These are phyloP conservation scores for Phytophthora citrophthora DNA, from an alignment of 352 stramenopile genomes.

Conservation along the genomic window DNA sequence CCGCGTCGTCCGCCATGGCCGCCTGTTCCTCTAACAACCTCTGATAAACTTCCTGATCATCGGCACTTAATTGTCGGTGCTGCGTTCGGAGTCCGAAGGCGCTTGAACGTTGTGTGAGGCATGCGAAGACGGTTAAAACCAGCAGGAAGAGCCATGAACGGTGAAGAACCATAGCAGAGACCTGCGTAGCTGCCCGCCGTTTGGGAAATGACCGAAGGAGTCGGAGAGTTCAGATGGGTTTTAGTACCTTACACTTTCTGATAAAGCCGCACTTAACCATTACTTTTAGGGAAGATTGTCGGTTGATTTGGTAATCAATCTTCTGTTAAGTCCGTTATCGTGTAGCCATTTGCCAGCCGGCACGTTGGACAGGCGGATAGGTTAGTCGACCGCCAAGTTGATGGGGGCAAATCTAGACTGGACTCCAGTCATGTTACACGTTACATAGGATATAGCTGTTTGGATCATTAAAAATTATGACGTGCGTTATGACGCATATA, in stretches of 20 bases:
- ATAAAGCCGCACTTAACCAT: slow-evolving; percentile 18
- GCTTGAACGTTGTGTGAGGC: not conserved
- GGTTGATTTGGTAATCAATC: not conserved
- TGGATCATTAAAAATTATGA: no score
- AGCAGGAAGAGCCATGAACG: slow-evolving; percentile 17
- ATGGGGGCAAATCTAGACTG: no score
- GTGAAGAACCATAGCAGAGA: slow-evolving; percentile 2
- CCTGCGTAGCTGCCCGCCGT: slow-evolving; percentile 5
- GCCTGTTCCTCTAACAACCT: slow-evolving; percentile 28
- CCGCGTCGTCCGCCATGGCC: slow-evolving; percentile 33
- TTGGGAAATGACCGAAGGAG: slow-evolving; percentile 18
- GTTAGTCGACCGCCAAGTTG: no score
- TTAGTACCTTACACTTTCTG: slow-evolving; percentile 3
- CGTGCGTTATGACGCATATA: no score
- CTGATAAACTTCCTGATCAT: slow-evolving; percentile 27
- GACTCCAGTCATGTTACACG: no score
- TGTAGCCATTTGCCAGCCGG: slow-evolving; percentile 16
- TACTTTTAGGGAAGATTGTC: not conserved
- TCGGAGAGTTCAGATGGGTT: slow-evolving; percentile 11
- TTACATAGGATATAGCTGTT: no score
- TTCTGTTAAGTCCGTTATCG: no score
- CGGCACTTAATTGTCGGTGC: slow-evolving; percentile 25
- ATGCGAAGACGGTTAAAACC: slow-evolving; percentile 8
- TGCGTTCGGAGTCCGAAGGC: slow-evolving; percentile 2
- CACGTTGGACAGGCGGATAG: slow-evolving; percentile 13